These are phyloP conservation scores for Xylaria sp. DNA, from an alignment of 2,329 filamentous ascomycete species.

Conservation along the genomic window DNA sequence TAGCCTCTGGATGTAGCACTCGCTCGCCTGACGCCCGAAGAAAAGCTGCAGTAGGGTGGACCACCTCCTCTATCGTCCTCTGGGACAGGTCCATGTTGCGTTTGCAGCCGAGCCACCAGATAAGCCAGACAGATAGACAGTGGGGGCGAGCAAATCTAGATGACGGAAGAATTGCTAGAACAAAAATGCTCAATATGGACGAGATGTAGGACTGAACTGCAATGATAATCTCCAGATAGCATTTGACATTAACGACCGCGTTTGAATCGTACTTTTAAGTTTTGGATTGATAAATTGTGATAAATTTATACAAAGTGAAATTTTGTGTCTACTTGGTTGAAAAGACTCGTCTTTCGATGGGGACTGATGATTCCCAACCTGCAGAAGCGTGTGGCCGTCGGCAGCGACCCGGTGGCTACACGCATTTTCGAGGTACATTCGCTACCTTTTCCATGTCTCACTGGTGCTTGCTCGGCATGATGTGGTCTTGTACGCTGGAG, in stretches of 20 bases:
- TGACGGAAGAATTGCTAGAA: conserved; percentile 17
- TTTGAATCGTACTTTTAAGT: background rate
- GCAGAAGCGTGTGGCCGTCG: conserved; percentile 34
- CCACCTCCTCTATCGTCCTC: conserved; percentile 63
- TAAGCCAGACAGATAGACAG: conserved; percentile 20
- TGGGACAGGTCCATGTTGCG: conserved; percentile 64
- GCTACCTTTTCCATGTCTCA: conserved; percentile 20
- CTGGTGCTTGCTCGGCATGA: conserved; percentile 28
- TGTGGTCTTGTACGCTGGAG: conserved; percentile 20
- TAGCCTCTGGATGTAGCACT: conserved; percentile 23
- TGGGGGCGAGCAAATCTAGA: conserved; percentile 28
- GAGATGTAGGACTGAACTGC: conserved; percentile 20
- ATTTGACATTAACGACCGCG: conserved; percentile 11
- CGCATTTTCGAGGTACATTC: conserved; percentile 31
- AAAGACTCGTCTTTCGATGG: conserved; percentile 24
- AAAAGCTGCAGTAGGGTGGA: conserved; percentile 68
- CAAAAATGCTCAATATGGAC: conserved; percentile 18
- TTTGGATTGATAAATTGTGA: conserved; percentile 14
- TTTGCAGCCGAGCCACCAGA: conserved; percentile 35
- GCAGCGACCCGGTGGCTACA: conserved; percentile 30
- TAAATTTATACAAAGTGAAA: conserved; percentile 4
- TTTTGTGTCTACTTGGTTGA: conserved; percentile 17
- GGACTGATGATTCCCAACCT: conserved; percentile 21
- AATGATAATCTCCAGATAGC: conserved; percentile 12
- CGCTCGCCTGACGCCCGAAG: conserved; percentile 31